phyloP scores from a whole-genome alignment of 441 rosid species.

The Pelargonium fulgidum region DNA sequence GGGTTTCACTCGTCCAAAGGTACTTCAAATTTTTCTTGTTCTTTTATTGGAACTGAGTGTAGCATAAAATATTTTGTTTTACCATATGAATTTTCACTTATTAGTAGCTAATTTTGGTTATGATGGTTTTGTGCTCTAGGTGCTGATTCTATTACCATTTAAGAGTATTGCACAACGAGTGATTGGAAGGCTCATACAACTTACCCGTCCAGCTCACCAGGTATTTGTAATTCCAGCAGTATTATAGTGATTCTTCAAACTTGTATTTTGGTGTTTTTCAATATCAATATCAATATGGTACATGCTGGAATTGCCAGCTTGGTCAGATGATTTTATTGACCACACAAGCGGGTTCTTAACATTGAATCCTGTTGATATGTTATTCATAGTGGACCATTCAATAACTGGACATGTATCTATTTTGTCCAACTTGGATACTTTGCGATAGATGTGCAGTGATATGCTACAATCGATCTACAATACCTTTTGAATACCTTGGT shows the following conservation, averaged over 20 bases:
- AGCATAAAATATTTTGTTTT: neutral
- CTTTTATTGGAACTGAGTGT: neutral
- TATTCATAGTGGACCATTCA: neutral
- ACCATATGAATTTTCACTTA: neutral
- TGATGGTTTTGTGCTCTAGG: conserved; percentile 34
- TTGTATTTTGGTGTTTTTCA: conserved; percentile 1
- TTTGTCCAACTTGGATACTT: neutral
- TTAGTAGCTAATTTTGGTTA: conserved; percentile 7
- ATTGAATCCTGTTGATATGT: neutral
- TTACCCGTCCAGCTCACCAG: conserved; percentile 70
- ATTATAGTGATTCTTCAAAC: conserved; percentile 16
- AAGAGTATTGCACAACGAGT: conserved; percentile 64
- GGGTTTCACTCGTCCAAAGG: conserved; percentile 99
- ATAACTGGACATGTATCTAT: neutral
- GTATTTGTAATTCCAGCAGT: conserved; percentile 32
- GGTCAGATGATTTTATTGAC: neutral
- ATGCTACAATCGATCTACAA: neutral
- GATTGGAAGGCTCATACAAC: conserved; percentile 68
- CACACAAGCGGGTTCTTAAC: neutral
- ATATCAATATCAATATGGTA: neutral
- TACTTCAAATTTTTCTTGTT: conserved; percentile 21
- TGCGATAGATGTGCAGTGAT: neutral
- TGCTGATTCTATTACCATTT: conserved; percentile 71
- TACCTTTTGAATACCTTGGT: neutral
- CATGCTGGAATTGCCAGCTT: neutral